Conservation (phyloP, 345 rosid species). For the Heritiera littoralis region DNA sequence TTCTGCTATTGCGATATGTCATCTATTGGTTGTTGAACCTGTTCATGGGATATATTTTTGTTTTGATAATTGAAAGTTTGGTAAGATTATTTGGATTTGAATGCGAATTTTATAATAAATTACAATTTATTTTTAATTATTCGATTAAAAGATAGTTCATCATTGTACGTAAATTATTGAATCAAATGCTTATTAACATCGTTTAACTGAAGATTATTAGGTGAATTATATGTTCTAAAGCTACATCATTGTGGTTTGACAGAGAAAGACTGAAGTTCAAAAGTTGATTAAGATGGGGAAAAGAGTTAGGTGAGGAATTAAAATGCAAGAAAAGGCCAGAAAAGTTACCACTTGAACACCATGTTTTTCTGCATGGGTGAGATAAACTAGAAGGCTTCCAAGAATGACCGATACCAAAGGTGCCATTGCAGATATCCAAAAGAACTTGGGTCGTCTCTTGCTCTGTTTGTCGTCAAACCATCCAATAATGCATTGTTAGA, state of each 20-base stretch:
- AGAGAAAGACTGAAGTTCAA: not conserved
- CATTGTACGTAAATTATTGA: no score
- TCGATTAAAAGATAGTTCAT: no score
- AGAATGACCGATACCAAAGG: conserved; percentile 75
- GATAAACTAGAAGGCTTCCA: conserved; percentile 76
- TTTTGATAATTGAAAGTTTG: no score
- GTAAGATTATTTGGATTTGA: no score
- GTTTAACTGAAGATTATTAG: no score
- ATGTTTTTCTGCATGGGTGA: conserved; percentile 73
- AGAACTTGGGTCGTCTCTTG: conserved; percentile 69
- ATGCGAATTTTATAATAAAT: no score
- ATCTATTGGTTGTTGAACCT: no score
- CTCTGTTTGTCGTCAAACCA: conserved; percentile 41
- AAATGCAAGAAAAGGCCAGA: no score
- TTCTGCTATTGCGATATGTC: not conserved
- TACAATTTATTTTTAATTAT: no score
- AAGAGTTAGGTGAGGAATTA: not conserved
- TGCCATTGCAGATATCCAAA: conserved; percentile 92
- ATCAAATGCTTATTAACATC: no score
- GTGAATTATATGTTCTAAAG: not conserved
- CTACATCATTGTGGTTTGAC: not conserved
- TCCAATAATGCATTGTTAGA: not conserved
- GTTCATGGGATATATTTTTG: no score
- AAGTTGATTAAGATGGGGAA: not conserved
- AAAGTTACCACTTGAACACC: conserved; percentile 74